phyloP scores from a whole-genome alignment of 208 protist genomes.

The Angomonas desouzai region DNA sequence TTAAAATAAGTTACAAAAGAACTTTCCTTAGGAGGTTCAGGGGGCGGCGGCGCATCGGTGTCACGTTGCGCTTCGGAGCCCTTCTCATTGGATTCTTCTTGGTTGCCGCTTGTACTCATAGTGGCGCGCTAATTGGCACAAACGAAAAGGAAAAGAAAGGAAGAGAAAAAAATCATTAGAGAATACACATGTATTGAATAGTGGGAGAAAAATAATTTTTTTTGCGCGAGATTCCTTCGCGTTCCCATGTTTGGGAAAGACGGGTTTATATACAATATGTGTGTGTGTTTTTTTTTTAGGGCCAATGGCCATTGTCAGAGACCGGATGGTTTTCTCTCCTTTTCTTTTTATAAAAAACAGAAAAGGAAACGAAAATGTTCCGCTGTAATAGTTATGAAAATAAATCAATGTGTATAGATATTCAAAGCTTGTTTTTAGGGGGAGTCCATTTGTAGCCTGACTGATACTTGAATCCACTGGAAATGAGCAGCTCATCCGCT shows the following conservation, averaged over 20 bases:
- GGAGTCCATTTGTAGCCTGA: conserved; percentile 47
- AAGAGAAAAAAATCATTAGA: no score
- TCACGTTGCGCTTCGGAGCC: background rate
- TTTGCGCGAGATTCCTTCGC: no score
- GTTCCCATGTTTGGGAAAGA: no score
- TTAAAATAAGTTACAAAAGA: conserved; percentile 29
- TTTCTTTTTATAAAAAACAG: background rate
- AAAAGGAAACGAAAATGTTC: conserved; percentile 16
- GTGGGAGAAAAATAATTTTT: no score
- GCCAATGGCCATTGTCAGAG: no score
- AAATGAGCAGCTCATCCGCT: conserved; percentile 59
- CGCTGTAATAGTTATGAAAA: background rate
- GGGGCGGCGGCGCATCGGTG: background rate
- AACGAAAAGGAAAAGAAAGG: no score
- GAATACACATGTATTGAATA: no score
- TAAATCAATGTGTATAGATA: no score
- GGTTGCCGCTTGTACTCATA: background rate
- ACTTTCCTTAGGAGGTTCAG: conserved; percentile 1
- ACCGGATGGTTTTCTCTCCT: conserved; percentile 1
- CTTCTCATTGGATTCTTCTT: background rate
- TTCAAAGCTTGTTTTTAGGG: conserved; percentile 57
- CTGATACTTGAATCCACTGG: conserved; percentile 54
- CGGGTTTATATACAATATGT: no score
- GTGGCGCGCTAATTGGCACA: no score
- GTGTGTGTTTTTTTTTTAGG: no score